Conservation (phyloP, 176 grass and related monocot species). For the Canna indica region DNA sequence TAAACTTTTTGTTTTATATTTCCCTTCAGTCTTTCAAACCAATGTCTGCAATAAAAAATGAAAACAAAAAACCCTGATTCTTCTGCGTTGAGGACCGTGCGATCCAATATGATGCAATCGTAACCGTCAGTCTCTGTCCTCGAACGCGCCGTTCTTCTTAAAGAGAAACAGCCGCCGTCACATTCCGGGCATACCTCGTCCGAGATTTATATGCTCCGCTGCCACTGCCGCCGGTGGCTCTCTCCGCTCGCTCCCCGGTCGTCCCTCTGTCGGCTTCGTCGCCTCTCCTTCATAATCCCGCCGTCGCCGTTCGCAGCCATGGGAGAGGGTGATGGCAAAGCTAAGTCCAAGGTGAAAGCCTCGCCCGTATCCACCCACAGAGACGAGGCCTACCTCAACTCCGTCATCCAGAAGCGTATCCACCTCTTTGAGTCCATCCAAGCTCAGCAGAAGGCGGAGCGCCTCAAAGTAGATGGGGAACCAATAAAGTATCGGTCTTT, state of each 20-base stretch:
- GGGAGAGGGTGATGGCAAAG: slow-evolving; percentile 24
- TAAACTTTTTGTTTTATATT: too few species aligned
- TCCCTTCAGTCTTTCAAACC: too few species aligned
- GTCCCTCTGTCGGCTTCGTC: not conserved
- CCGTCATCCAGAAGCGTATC: slow-evolving; percentile 48
- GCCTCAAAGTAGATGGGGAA: slow-evolving; percentile 49
- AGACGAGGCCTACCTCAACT: slow-evolving; percentile 58
- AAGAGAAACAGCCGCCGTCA: slow-evolving; percentile 2
- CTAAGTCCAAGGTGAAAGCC: slow-evolving; percentile 7
- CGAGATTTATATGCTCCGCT: not conserved
- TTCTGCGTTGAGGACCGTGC: too few species aligned
- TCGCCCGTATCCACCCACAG: not conserved
- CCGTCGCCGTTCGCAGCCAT: slow-evolving; percentile 19
- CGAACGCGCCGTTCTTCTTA: not conserved
- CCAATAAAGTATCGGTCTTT: slow-evolving; percentile 44
- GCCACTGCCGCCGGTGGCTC: not conserved
- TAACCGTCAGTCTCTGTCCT: not conserved
- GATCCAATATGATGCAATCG: not conserved
- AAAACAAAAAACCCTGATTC: too few species aligned
- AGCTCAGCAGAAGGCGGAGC: slow-evolving; percentile 39
- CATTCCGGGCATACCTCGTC: not conserved
- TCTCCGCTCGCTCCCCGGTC: not conserved
- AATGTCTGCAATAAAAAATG: too few species aligned
- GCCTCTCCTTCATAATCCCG: not conserved
- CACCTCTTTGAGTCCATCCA: slow-evolving; percentile 62